Base-by-base conservation (phyloP, 1,284 basidiomycete species). In the Microbotryum silenes-acaulis region DNA sequence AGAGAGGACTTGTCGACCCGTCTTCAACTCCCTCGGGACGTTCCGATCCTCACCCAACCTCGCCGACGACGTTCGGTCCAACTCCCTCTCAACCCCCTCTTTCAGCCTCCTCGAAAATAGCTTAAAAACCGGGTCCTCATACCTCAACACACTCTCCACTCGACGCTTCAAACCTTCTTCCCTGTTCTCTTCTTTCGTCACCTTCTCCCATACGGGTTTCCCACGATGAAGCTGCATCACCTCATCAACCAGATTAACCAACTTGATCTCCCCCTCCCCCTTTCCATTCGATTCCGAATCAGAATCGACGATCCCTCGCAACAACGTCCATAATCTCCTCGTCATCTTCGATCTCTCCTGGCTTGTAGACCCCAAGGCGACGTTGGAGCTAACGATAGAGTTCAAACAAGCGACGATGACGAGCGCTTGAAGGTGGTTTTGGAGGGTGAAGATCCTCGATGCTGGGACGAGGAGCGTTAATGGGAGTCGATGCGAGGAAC, bases 361-460 rank as follows among this genome's bases (percentile, higher is more conserved):
- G 57, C 25, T 20, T 53, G 44, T 18, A 58, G 54, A 12, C 70
- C 45, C 51, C 31, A 14, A 51, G 68, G 20, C 9, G 78, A 79
- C 2, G 81, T 74, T 33, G 77, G 80, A 4, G 81, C 77, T 16
- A 18, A 18, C 37, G 45, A 87, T 79, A 9, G 80, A 77, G 37
- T 80, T 79, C 49, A 88, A 76, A 9, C 81, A 79, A 1, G 85
- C 83, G 31, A 81, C 77, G 56, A 88, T 84, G 27, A 85, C 78
- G 25, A 87, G 77, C 1, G 85, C 85, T 70, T 88, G 87, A 8
- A 88, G 72, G 65, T 80, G 80, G 70, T 88, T 87, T 72, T 88
- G 86, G 18, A 82, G 70, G 66, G 78, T 79, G 54, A 85, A 72
- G 1, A 88, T 77, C 6, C 77, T 71, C 1, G 82, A 81, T 2